A percentile compares a stretch with the other conserved stretches of the same genome.
phyloP scores from a whole-genome alignment of 768 basidiomycete species.

The Amylocystis lapponica region DNA sequence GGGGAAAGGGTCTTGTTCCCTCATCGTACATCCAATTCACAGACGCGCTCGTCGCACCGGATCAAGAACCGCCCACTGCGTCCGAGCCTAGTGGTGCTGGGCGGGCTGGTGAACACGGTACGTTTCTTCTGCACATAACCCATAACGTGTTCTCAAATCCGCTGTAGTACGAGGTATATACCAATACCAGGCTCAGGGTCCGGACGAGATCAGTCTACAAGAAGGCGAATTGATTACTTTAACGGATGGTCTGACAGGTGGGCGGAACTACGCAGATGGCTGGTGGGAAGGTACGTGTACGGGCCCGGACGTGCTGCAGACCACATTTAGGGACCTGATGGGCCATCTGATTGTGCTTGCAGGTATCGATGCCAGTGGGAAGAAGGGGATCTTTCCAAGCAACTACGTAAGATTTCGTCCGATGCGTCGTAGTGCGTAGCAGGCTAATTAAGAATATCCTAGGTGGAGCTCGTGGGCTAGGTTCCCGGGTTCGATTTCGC shows the following conservation, averaged over 20 bases:
- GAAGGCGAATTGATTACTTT: slow-evolving; percentile 63
- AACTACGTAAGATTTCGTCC: slow-evolving; percentile 68
- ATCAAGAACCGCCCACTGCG: slow-evolving; percentile 12
- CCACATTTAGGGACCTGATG: slow-evolving; percentile 6
- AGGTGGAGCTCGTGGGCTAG: no score
- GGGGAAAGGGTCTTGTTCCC: slow-evolving; percentile 71
- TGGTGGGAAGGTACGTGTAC: slow-evolving; percentile 77
- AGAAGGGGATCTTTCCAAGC: slow-evolving; percentile 80
- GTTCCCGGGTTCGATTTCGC: no score
- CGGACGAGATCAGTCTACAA: slow-evolving; percentile 59
- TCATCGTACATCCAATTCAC: slow-evolving; percentile 64
- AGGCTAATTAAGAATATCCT: no score
- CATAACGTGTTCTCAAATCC: background rate
- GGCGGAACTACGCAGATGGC: slow-evolving; percentile 65
- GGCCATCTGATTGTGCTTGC: slow-evolving; percentile 18
- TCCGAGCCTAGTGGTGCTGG: no score
- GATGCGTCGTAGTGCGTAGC: no score
- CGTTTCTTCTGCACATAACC: slow-evolving; percentile 16
- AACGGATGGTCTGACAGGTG: slow-evolving; percentile 53
- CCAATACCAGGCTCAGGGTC: slow-evolving; percentile 66
- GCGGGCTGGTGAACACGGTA: slow-evolving; percentile 52
- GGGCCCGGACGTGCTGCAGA: background rate
- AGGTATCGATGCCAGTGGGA: slow-evolving; percentile 57
- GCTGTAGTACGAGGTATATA: slow-evolving; percentile 74
- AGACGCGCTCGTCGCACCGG: slow-evolving; percentile 16